These are phyloP conservation scores for Capsicum pubescens DNA, from an alignment of 257 asterid genomes.

Conservation along the genomic window DNA sequence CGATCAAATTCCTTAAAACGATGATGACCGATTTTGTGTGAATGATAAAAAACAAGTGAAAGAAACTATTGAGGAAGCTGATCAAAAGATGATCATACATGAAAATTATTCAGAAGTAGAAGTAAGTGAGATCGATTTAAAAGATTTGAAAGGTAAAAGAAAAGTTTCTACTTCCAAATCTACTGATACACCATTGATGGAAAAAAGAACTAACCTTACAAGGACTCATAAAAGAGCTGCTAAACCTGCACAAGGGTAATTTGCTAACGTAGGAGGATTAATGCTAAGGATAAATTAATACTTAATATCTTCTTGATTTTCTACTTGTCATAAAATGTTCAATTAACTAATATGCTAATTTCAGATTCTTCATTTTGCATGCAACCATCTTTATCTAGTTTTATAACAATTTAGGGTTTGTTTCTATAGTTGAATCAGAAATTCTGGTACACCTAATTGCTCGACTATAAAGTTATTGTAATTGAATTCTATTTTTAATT, in stretches of 20 bases:
- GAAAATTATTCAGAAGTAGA: too few species aligned
- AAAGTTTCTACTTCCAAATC: neutral
- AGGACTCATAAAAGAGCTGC: neutral
- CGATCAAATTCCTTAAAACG: too few species aligned
- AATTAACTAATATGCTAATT: neutral
- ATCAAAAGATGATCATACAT: too few species aligned
- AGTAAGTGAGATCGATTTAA: too few species aligned
- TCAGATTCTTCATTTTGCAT: neutral
- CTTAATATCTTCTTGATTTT: neutral
- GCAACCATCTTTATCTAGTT: neutral
- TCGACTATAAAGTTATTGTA: neutral
- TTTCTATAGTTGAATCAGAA: neutral
- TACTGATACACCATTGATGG: neutral
- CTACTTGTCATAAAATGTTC: neutral
- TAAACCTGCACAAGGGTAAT: neutral
- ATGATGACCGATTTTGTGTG: too few species aligned
- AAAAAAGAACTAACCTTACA: neutral
- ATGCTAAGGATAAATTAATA: neutral
- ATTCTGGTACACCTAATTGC: neutral
- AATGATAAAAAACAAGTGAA: too few species aligned
- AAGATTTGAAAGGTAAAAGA: too few species aligned
- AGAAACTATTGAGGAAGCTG: too few species aligned
- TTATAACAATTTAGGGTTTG: too few species aligned
- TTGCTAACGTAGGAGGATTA: neutral
- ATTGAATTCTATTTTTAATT: too few species aligned